phyloP scores from a whole-genome alignment of 1,284 basidiomycete genomes.

The Ceratobasidium sp. region DNA sequence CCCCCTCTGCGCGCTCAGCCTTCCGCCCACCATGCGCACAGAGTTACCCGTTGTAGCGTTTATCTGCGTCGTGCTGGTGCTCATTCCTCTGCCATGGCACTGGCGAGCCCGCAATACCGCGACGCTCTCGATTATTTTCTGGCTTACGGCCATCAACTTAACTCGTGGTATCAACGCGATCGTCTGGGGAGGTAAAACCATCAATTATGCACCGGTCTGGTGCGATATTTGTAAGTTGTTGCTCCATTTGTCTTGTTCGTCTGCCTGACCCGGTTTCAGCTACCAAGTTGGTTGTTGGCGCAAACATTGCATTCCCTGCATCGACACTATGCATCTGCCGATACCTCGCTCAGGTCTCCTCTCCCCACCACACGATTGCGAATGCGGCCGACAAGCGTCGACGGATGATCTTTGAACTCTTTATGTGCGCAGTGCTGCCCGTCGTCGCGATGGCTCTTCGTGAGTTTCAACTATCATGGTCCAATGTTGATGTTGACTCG shows the following conservation, averaged over 20 bases:
- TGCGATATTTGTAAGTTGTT: conserved; percentile 53
- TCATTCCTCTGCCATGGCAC: conserved; percentile 51
- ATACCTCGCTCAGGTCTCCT: conserved; percentile 50
- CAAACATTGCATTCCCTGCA: conserved; percentile 47
- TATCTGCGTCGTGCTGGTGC: conserved; percentile 48
- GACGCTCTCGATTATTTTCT: conserved; percentile 60
- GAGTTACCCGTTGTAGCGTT: conserved; percentile 44
- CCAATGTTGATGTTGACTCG: not conserved
- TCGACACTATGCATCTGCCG: conserved; percentile 51
- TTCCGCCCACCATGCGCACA: conserved; percentile 14
- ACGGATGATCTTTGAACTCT: conserved; percentile 56
- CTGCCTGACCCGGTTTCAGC: conserved; percentile 42
- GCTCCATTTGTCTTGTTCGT: not conserved
- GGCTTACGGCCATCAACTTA: conserved; percentile 62
- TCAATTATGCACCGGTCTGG: conserved; percentile 49
- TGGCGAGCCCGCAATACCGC: conserved; percentile 63
- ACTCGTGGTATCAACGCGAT: conserved; percentile 61
- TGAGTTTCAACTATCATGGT: conserved; percentile 51
- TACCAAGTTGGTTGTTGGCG: conserved; percentile 46
- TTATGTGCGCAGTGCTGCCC: conserved; percentile 62
- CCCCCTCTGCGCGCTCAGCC: not conserved
- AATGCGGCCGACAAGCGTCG: conserved; percentile 49
- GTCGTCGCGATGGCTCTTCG: conserved; percentile 63
- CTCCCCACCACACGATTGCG: conserved; percentile 46
- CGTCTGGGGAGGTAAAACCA: conserved; percentile 50